Evolutionary conservation across 2,329 filamentous ascomycete genomes (phyloP).

Genomic region (Beauveria varroae): DNA sequence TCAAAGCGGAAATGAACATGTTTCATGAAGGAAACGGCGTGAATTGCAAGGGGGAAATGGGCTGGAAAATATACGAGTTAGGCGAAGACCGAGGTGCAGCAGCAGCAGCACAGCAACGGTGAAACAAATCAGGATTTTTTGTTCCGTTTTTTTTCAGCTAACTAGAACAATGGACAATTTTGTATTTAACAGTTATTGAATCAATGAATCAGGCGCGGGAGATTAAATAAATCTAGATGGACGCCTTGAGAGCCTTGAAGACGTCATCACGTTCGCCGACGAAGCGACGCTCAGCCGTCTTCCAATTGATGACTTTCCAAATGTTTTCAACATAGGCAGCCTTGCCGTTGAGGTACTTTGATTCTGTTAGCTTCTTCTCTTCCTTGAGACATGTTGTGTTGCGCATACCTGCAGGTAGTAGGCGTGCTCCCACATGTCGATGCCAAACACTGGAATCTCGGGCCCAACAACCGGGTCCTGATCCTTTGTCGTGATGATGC

Average conservation of each 20-base stretch:
- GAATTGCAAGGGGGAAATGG: too few relatives aligned
- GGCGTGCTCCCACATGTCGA: slow-evolving; percentile 93
- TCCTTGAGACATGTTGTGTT: background rate
- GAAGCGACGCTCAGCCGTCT: slow-evolving; percentile 58
- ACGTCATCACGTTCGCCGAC: slow-evolving; percentile 37
- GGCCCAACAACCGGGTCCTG: slow-evolving; percentile 66
- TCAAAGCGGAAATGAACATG: background rate
- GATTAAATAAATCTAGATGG: slow-evolving; percentile 23
- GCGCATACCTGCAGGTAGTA: slow-evolving; percentile 69
- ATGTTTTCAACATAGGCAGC: slow-evolving; percentile 68
- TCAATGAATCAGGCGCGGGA: background rate
- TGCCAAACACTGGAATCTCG: slow-evolving; percentile 63
- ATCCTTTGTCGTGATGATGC: slow-evolving; percentile 76
- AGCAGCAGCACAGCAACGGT: too few relatives aligned
- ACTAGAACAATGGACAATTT: background rate
- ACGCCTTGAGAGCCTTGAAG: slow-evolving; percentile 37
- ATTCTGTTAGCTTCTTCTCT: background rate
- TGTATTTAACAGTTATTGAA: background rate
- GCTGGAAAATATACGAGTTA: background rate
- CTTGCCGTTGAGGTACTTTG: slow-evolving; percentile 69
- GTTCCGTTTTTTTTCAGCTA: background rate
- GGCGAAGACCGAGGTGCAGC: background rate
- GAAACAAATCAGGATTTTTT: too few relatives aligned
- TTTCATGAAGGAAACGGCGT: background rate
- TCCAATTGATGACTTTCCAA: slow-evolving; percentile 75